Conservation (phyloP, 78 protist genomes). For the Isochrysis galbana region DNA sequence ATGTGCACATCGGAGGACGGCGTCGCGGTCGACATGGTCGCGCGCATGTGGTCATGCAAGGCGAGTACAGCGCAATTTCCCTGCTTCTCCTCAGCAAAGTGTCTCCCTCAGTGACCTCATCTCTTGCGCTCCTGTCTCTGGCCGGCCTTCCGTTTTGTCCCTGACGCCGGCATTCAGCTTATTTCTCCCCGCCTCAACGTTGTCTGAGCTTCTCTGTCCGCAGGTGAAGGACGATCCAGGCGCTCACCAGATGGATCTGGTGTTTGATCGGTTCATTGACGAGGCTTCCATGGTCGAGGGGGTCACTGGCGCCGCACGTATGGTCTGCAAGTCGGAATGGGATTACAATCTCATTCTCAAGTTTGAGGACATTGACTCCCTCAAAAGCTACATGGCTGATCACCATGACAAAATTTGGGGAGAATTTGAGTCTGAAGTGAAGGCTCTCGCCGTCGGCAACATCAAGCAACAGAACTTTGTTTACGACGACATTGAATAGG, state of each 20-base stretch:
- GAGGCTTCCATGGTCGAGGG: not conserved
- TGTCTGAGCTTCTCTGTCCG: no score
- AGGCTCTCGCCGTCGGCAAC: no score
- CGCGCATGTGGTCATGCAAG: constrained; percentile 3
- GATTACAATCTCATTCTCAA: constrained; percentile 3
- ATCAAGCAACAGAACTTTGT: not conserved
- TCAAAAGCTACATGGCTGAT: not conserved
- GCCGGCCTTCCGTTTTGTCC: no score
- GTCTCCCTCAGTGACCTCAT: no score
- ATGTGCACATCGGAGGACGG: not conserved
- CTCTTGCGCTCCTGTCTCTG: no score
- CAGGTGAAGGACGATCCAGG: not conserved
- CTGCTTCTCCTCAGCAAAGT: no score
- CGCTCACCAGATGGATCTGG: not conserved
- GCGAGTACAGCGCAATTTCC: not conserved
- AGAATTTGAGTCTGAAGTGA: no score
- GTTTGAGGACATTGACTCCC: not conserved
- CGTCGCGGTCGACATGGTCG: not conserved
- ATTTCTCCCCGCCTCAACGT: no score
- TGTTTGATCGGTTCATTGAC: not conserved
- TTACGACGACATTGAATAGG: not conserved
- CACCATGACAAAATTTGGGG: no score
- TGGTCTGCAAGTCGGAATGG: not conserved
- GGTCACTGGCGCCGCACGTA: not conserved
- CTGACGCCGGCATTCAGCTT: no score